phyloP scores from a whole-genome alignment of 257 asterid genomes.

The Forsythia suspensa region DNA sequence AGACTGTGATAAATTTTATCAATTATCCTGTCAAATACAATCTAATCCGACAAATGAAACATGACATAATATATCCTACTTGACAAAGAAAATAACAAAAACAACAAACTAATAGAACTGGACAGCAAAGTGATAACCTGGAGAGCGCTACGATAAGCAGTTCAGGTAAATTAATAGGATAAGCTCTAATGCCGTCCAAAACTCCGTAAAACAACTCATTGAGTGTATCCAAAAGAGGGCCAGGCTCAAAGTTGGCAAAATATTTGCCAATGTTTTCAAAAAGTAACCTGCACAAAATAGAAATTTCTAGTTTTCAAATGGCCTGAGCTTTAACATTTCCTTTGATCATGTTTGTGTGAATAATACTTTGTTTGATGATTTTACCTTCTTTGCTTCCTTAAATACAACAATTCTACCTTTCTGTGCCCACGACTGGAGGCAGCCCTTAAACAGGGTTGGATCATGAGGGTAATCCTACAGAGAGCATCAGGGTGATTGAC shows the following conservation, averaged over 20 bases:
- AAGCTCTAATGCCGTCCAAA: slow-evolving; percentile 39
- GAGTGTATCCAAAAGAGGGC: slow-evolving; percentile 40
- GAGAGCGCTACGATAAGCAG: slow-evolving; percentile 38
- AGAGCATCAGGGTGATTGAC: slow-evolving; percentile 58
- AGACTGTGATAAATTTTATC: too few species aligned
- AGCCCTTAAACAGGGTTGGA: slow-evolving; percentile 44
- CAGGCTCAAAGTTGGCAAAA: slow-evolving; percentile 54
- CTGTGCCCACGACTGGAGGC: slow-evolving; percentile 46
- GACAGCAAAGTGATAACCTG: slow-evolving; percentile 31
- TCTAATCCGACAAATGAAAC: too few species aligned
- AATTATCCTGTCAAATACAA: too few species aligned
- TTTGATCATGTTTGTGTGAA: background rate
- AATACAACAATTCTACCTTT: slow-evolving; percentile 41
- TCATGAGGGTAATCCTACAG: slow-evolving; percentile 42
- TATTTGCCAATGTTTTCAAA: slow-evolving; percentile 48
- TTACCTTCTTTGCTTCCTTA: slow-evolving; percentile 53
- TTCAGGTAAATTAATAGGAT: slow-evolving; percentile 53
- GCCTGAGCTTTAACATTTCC: background rate
- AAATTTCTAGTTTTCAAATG: background rate
- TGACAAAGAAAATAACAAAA: too few species aligned
- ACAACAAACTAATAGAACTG: too few species aligned
- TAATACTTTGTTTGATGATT: background rate
- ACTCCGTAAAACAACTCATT: slow-evolving; percentile 37
- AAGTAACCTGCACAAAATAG: slow-evolving; percentile 35
- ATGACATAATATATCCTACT: too few species aligned